Base-by-base conservation (phyloP, 1,139 yeast genomes). In the Taphrina confusa region DNA sequence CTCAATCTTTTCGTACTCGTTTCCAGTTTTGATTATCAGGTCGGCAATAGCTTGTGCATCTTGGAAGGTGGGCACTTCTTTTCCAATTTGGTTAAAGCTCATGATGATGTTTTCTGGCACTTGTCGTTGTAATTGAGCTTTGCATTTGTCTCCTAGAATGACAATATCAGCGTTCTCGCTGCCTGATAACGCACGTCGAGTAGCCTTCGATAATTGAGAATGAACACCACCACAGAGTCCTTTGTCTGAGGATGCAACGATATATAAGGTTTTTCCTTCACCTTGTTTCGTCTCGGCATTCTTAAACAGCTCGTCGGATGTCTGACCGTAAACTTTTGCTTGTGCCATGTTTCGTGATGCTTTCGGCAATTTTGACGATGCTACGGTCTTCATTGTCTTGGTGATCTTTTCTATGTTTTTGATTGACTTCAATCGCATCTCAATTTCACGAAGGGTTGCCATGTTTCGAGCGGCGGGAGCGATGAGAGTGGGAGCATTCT, bases 321-420 rank as follows among this genome's bases (percentile, higher is more conserved):
- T 82, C 70, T 81, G 80, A 74, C 87, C 85, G 81, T 88, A 91
- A 65, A 83, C 85, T 75, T 95, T 85, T 56, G 97, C 87, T 61
- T 89, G 82, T 69, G 81, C 79, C 92, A 91, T 92, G 67, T 97
- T 96, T 75, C 86, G 87, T 78, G 91, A 96, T 65, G 98, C 98
- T 79, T 88, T 90, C 75, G 83, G 82, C 75, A 92, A 83, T 80
- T 97, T 88, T 70, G 98, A 92, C 50, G 97, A 91, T 58, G 98
- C 98, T 71, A 92, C 98, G 77, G 94, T 86, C 82, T 91, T 92
- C 98, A 92, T 92, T 76, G 98, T 92, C 80, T 92, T 92, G 80
- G 98, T 92, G 78, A 92, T 92, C 81, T 92, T 92, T 79, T 92
- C 97, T 76, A 92, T 92, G 82, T 92, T 92, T 82, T 91, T 92